Evolutionary conservation across 495 filamentous ascomycete species (phyloP), one percentile per base, ranked within the genome.

Genomic region (Neurospora intermedia): DNA sequence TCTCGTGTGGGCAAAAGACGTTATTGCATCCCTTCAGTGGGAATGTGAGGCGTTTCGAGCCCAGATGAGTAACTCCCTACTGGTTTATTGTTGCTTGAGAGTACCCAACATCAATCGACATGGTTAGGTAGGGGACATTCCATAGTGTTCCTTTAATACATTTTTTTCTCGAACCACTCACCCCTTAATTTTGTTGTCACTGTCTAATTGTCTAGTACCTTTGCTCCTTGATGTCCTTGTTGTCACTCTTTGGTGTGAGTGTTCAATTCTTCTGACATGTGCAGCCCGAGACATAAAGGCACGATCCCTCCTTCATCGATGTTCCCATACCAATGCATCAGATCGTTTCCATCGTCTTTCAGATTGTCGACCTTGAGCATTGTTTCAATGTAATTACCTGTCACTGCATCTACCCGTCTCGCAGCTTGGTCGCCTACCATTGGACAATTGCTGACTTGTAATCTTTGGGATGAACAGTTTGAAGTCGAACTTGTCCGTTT

Each of bases 81-180:
- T 66, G 54, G 15, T 18, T 76, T 66, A 31, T 72, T 72, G 40
- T 45, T 72, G 71, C n/a, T 41, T 72, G 42, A 39, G 54, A 66
- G 54, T 20, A 18, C 7, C 8, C 42, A 16, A 69, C 76, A 46
- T 69, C 38, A 45, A 54, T 16, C 43, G 35, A 69, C 71, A 72
- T 69, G 71, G 31, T 66, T 66, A 66, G 54, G 54, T 66, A 16
- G 23, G 42, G 16, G 41, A 71, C 70, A 54, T 45, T 13, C 3
- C 31, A 45, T 42, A 41, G 70, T 35, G 41, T 35, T 70, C 27
- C 39, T 45, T 38, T 73, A 23, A 73, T 66, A 66, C 54, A 27
- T 66, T 2, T 66, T 66, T 66, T 11, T 5, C 27, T 66, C 35
- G 23, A 18, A 35, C 7, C 54, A 35, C 7, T 66, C 13, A 6